Percentiles rank a stretch among this genome's conserved stretches.
phyloP scores from a whole-genome alignment of 2,329 filamentous ascomycete species.

The Exophiala xenobiotica region DNA sequence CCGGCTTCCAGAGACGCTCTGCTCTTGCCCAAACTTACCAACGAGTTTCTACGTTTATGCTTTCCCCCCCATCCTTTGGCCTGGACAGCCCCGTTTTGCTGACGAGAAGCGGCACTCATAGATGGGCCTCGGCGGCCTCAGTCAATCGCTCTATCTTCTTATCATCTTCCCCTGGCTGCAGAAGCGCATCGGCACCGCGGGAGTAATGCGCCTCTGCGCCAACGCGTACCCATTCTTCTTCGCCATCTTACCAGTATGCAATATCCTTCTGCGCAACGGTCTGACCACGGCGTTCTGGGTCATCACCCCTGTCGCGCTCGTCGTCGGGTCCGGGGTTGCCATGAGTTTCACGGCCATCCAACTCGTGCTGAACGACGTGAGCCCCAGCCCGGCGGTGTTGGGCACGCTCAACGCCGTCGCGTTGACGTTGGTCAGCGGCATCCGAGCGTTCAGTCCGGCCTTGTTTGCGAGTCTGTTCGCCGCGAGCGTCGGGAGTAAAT shows the following conservation, averaged over 20 bases:
- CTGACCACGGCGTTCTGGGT: slow-evolving; percentile 58
- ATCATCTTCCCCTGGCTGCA: slow-evolving; percentile 69
- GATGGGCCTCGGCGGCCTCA: slow-evolving; percentile 63
- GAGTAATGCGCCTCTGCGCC: slow-evolving; percentile 60
- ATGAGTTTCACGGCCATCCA: slow-evolving; percentile 71
- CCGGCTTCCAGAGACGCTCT: too few species aligned
- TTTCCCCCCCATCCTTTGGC: too few species aligned
- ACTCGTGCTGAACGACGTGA: slow-evolving; percentile 71
- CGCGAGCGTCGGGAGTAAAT: slow-evolving; percentile 60
- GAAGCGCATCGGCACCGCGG: slow-evolving; percentile 63
- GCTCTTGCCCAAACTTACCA: too few species aligned
- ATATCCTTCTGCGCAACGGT: slow-evolving; percentile 55
- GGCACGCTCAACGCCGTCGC: slow-evolving; percentile 71
- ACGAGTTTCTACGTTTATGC: too few species aligned
- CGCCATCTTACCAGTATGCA: slow-evolving; percentile 52
- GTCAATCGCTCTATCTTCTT: slow-evolving; percentile 71
- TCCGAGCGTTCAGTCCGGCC: slow-evolving; percentile 66
- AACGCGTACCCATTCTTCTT: slow-evolving; percentile 66
- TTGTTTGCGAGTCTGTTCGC: slow-evolving; percentile 68
- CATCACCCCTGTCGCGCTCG: slow-evolving; percentile 44
- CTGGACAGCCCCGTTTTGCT: too few species aligned
- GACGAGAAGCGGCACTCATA: too few species aligned
- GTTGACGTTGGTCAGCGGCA: slow-evolving; percentile 60
- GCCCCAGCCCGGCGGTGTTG: slow-evolving; percentile 62
- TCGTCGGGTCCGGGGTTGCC: slow-evolving; percentile 61